phyloP scores from a whole-genome alignment of 1,284 basidiomycete species.

The Ceratorhiza oryzae-sativae region DNA sequence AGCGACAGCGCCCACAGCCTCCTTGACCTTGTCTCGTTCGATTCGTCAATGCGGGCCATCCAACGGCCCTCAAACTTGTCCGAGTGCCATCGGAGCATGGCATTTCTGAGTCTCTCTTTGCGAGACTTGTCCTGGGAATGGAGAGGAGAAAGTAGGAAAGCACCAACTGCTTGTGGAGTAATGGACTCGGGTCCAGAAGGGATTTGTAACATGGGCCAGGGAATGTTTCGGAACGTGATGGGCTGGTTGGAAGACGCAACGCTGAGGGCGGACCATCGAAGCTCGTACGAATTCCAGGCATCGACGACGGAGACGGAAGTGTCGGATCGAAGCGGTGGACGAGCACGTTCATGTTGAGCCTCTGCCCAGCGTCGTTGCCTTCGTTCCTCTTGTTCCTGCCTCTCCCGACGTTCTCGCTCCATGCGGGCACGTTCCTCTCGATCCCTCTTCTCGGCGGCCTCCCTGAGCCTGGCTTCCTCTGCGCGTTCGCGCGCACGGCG shows the following conservation, averaged over 20 bases:
- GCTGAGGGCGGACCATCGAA: constrained; percentile 40
- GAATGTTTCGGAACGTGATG: constrained; percentile 59
- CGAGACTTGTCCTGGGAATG: constrained; percentile 53
- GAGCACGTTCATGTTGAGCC: background rate
- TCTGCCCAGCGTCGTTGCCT: constrained; percentile 28
- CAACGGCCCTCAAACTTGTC: constrained; percentile 66
- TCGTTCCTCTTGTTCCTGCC: constrained; percentile 31
- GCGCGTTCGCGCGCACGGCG: constrained; percentile 30
- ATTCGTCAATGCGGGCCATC: constrained; percentile 59
- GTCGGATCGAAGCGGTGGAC: constrained; percentile 22
- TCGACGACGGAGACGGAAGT: constrained; percentile 14
- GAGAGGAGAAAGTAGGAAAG: constrained; percentile 64
- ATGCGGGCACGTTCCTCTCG: constrained; percentile 34
- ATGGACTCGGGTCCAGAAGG: constrained; percentile 53
- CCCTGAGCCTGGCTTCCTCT: constrained; percentile 25
- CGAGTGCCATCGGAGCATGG: constrained; percentile 74
- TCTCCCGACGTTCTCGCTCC: constrained; percentile 16
- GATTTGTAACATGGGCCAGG: constrained; percentile 61
- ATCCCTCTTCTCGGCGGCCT: constrained; percentile 24
- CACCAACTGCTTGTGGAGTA: constrained; percentile 55
- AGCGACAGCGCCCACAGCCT: constrained; percentile 71
- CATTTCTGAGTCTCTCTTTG: constrained; percentile 63
- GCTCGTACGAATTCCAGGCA: constrained; percentile 43
- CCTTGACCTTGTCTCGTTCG: constrained; percentile 66
- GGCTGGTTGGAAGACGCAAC: constrained; percentile 34